Base-by-base conservation (phyloP, 192 early-diverging fungal genomes). In the Oehlia diaphana region DNA sequence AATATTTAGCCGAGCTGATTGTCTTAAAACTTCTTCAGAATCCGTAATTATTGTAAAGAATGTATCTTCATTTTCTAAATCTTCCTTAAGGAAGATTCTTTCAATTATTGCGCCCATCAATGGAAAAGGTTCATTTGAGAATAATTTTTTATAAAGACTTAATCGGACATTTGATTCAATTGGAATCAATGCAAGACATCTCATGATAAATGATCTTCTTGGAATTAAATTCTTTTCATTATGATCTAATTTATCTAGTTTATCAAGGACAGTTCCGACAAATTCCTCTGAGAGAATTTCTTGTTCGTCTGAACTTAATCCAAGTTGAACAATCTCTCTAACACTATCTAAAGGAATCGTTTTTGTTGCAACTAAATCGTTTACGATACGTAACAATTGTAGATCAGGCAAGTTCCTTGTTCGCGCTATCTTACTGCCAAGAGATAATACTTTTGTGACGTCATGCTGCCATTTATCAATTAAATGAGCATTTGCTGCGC, bases 361-460 rank as follows among this genome's bases (percentile, higher is more conserved):
- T 35, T 75, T 9, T 19, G 47, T 63, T 39, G 79, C 58, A 37
- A 74, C 35, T 37, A 80, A 33, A 31, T 80, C 74, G 75, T 80
- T 39, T 19, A 49, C 44, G 13, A 77, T 53, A 37, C 33, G 53
- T 31, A 80, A 39, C 9, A 80, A n/a, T 23, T 66, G 63, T 1
- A 80, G 35, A n/a, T 14, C 47, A 31, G 63, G 8, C 9, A 50
- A 68, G 23, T 16, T 33, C n/a, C 4, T n/a, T 31, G 33, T 10
- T 26, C 14, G 6, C 4, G 23, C 13, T 3, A 80, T 13, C 33
- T 53, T 39, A 23, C 9, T 12, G n/a, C 74, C 49, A 53, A 77
- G 66, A 39, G 74, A 66, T 23, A 80, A 19, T 16, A 80, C 47
- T 35, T 74, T 76, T 33, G 37, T 33, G 14, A 68, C 76, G 7